Evolutionary conservation across 352 stramenopile genomes (phyloP), one percentile per base, ranked within the genome.

Genomic region (Pythium chondricola): DNA sequence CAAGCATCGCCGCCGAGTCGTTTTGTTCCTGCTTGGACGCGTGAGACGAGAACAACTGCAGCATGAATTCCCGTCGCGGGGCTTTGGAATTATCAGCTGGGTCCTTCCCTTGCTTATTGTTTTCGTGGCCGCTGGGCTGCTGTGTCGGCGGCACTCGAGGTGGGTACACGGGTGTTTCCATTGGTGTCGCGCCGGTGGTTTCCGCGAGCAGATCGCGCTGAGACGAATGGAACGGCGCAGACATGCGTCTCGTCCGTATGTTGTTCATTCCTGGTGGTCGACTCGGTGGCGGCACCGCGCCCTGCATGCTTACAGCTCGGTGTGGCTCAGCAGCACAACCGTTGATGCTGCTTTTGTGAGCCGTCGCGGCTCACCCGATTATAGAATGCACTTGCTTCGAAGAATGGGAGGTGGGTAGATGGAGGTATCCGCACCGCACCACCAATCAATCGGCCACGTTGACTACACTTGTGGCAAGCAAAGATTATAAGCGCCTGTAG

Each of bases 1-100:
- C 20, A 17, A 80, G 58, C 2, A 63, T 44, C 0, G 49, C 30
- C 20, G 36, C 46, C 22, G 60, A 55, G 25, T 87, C 75, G 36
- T 30, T 45, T 17, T 62, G 42, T 18, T 55, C 67, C 9, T 57
- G 52, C 43, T 58, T 61, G 24, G 63, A 53, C 2, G 59, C 52
- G 6, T 54, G 50, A 6, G 63, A 44, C 4, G 65, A 52, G 0
- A 43, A 49, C 26, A 79, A 13, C 8, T 13, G 65, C 13, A 75
- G 2, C 10, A 26, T 25, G 4, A 31, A 52, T 7, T 54, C 48
- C 6, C 49, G 49, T 16, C 36, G 36, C 2, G 46, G 17, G 17
- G 30, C 22, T 11, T 35, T 46, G 13, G 31, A 25, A 11, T 18
- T 17, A 7, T 31, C 21, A 18, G 13, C 39, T 31, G 42, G 14